Evolutionary conservation across 2,329 filamentous ascomycete species (phyloP).

Genomic region (Aspergillus brasiliensis): DNA sequence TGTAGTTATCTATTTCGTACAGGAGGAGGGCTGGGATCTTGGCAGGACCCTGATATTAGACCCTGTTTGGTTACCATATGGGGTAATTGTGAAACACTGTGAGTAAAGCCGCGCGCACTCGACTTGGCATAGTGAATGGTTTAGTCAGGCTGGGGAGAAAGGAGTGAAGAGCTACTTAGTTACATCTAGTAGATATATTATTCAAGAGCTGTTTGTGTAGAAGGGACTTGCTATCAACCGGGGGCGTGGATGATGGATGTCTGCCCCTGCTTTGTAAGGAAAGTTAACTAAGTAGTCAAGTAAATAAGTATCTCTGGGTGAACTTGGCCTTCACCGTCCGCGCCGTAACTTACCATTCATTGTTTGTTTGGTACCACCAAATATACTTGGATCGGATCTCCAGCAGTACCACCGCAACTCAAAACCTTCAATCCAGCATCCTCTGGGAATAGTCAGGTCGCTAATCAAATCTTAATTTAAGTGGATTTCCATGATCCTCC

Average conservation of each 20-base stretch:
- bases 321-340: not conserved
- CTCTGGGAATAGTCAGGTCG: not conserved
- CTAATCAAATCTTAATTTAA: conserved; percentile 1
- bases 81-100: conserved; percentile 3
- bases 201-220: too few species aligned
- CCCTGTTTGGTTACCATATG: not conserved
- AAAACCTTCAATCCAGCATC: not conserved
- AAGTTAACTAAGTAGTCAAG: too few species aligned
- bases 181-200: too few species aligned
- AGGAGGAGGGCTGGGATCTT: conserved; percentile 1
- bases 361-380: not conserved
- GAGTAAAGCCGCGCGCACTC: not conserved
- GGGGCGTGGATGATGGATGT: not conserved
- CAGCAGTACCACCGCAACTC: not conserved
- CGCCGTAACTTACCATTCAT: not conserved
- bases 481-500: not conserved
- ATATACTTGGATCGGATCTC: not conserved
- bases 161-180: not conserved
- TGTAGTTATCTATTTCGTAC: conserved; percentile 1
- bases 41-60: conserved; percentile 2
- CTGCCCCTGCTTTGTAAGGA: too few species aligned
- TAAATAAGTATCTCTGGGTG: not conserved
- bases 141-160: not conserved
- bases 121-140: not conserved
- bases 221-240: not conserved